These are phyloP conservation scores for Phlebiopsis gigantea DNA, from an alignment of 768 basidiomycete species.

Conservation along the genomic window DNA sequence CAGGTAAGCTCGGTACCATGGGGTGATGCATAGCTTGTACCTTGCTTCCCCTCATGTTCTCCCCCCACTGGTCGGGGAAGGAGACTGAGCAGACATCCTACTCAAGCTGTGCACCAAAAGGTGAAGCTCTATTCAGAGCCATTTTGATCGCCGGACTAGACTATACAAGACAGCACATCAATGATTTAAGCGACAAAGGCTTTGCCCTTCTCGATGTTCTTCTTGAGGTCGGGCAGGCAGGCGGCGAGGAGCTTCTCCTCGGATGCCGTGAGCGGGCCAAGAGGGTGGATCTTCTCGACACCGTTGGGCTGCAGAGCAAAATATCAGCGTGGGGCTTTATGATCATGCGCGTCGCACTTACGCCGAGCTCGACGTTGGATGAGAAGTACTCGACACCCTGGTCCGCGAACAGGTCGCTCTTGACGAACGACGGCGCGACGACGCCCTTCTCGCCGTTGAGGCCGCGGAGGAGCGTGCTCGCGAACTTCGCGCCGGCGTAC, in stretches of 20 bases:
- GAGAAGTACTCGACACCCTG: conserved; percentile 95
- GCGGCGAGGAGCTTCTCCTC: conserved; percentile 86
- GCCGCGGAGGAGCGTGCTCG: conserved; percentile 54
- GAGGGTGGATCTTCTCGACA: conserved; percentile 86
- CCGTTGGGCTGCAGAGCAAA: conserved; percentile 54
- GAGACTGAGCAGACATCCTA: too few species aligned
- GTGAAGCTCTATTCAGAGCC: neutral
- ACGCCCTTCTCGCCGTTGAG: conserved; percentile 64
- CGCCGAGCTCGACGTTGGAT: conserved; percentile 89
- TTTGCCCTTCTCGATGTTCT: conserved; percentile 97
- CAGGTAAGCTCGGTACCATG: too few species aligned
- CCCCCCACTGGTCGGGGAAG: too few species aligned
- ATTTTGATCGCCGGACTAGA: neutral
- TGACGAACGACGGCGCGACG: conserved; percentile 80
- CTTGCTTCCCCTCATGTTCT: too few species aligned
- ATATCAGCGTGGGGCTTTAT: conserved; percentile 8
- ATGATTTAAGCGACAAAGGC: conserved; percentile 49
- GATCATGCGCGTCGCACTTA: conserved; percentile 31
- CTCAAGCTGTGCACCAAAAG: too few species aligned
- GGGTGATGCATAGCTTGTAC: too few species aligned
- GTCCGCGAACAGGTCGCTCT: conserved; percentile 78
- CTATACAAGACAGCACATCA: neutral
- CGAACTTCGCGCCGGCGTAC: conserved; percentile 70
- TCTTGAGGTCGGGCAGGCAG: conserved; percentile 88
- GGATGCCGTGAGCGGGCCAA: conserved; percentile 73